These are phyloP conservation scores for Pseudogymnoascus destructans DNA, from an alignment of 2,329 filamentous ascomycete species.

Conservation along the genomic window DNA sequence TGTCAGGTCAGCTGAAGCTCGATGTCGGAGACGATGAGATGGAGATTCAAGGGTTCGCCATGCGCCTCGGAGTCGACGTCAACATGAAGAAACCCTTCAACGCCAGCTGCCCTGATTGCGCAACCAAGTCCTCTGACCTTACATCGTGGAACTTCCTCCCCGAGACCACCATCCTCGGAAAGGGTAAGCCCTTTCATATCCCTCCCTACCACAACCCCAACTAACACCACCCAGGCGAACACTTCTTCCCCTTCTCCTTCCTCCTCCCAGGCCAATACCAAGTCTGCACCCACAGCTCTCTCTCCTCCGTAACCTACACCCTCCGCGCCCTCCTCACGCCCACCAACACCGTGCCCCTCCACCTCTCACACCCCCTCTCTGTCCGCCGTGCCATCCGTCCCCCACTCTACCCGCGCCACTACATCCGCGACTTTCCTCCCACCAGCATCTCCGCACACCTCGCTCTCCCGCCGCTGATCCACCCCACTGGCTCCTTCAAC, in stretches of 20 bases:
- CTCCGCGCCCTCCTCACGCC: slow-evolving; percentile 55
- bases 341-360: slow-evolving; percentile 48
- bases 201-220: neutral
- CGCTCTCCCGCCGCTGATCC: slow-evolving; percentile 68
- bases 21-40: slow-evolving; percentile 53
- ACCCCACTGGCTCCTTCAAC: slow-evolving; percentile 72
- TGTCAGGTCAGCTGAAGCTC: slow-evolving; percentile 72
- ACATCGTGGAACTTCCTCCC: slow-evolving; percentile 68
- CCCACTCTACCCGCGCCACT: slow-evolving; percentile 71
- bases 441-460: slow-evolving; percentile 85
- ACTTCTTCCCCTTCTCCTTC: slow-evolving; percentile 81
- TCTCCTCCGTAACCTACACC: slow-evolving; percentile 66
- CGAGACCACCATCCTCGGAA: slow-evolving; percentile 36
- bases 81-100: slow-evolving; percentile 73
- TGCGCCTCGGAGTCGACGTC: slow-evolving; percentile 56
- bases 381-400: slow-evolving; percentile 66
- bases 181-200: slow-evolving; percentile 29
- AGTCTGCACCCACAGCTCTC: slow-evolving; percentile 60
- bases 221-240: slow-evolving; percentile 36
- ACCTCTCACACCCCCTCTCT: slow-evolving; percentile 53
- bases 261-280: slow-evolving; percentile 78
- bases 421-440: slow-evolving; percentile 86
- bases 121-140: slow-evolving; percentile 57
- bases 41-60: slow-evolving; percentile 59
- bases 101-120: slow-evolving; percentile 65